Evolutionary conservation across 768 basidiomycete genomes (phyloP), one percentile per base, ranked within the genome.

Genomic region (Collybia nuda): DNA sequence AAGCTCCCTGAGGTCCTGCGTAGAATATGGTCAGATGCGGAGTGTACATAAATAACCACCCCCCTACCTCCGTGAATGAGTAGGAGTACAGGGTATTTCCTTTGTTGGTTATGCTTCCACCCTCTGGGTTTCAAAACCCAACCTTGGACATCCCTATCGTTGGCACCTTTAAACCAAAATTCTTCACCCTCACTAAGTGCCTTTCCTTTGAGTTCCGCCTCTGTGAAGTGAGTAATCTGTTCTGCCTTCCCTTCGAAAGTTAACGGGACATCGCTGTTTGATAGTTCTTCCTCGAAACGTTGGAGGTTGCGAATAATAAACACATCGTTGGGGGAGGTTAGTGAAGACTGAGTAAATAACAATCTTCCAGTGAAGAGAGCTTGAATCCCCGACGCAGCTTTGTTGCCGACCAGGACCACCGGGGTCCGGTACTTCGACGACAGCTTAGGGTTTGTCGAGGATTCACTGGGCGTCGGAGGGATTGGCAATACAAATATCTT

Each of bases 101-200:
- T 84, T 62, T 67, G 73, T 50, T 85, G 80, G 9, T 78, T 79
- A 45, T 75, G 66, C 56, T 80, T 75, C 78, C 82, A 95, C 5
- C 90, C 90, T 26, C 79, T 78, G 6, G 96, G 96, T 56, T 85
- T 90, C 48, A 93, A 56, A 12, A 84, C 71, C 87, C 87, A 98
- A 5, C 92, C 93, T 40, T 97, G 94, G 14, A 98, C 84, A 24
- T 80, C 61, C 64, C 78, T 80, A 8, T 82, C 80, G 56, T 86
- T 69, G 2, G 90, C 90, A 8, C 96, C 96, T 52, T 82, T 79
- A 72, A 97, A 98, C 84, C 86, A 93, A 62, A 98, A 90, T 50
- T 90, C 84, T 58, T 95, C 86, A 12, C 87, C 90, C 6, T 66
- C 60, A 49, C 72, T 70, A 35, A 96, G 72, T 19, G 68, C 50